Evolutionary conservation across 257 asterid species (phyloP).

Genomic region (Ocimum tenuiflorum): DNA sequence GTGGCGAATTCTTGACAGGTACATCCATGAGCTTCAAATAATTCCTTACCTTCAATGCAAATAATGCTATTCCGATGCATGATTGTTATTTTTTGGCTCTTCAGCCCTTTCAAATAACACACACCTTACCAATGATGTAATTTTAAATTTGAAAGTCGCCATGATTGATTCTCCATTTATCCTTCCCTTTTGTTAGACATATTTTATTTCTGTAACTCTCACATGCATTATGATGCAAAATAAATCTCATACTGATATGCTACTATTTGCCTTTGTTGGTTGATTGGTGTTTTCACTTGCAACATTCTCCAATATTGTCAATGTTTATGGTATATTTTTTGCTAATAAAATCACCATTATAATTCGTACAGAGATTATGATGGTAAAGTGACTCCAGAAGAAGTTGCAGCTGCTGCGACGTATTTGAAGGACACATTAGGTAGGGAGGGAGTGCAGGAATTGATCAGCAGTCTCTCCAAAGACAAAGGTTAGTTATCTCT

Average conservation of each 20-base stretch:
- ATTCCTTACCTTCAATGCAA: neutral
- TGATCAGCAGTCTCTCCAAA: slow-evolving; percentile 74
- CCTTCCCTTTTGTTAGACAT: too few species aligned
- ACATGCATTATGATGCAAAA: too few species aligned
- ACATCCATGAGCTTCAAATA: slow-evolving; percentile 10
- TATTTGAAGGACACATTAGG: slow-evolving; percentile 78
- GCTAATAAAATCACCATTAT: neutral
- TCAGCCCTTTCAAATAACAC: too few species aligned
- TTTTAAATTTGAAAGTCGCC: too few species aligned
- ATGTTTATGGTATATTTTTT: neutral
- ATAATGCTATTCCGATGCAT: too few species aligned
- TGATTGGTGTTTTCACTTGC: too few species aligned
- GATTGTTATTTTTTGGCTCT: too few species aligned
- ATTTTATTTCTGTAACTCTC: too few species aligned
- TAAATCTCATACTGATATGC: too few species aligned
- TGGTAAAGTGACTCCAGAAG: slow-evolving; percentile 84
- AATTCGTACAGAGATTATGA: slow-evolving; percentile 57
- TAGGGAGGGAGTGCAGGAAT: slow-evolving; percentile 74
- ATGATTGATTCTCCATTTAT: too few species aligned
- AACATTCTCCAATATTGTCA: neutral
- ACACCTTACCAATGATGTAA: too few species aligned
- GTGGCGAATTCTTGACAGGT: slow-evolving; percentile 97
- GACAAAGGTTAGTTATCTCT: slow-evolving; percentile 49
- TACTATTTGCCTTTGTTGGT: too few species aligned
- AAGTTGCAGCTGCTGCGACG: slow-evolving; percentile 75